phyloP scores from a whole-genome alignment of 495 filamentous ascomycete genomes.

The Chlorociboria aeruginascens region DNA sequence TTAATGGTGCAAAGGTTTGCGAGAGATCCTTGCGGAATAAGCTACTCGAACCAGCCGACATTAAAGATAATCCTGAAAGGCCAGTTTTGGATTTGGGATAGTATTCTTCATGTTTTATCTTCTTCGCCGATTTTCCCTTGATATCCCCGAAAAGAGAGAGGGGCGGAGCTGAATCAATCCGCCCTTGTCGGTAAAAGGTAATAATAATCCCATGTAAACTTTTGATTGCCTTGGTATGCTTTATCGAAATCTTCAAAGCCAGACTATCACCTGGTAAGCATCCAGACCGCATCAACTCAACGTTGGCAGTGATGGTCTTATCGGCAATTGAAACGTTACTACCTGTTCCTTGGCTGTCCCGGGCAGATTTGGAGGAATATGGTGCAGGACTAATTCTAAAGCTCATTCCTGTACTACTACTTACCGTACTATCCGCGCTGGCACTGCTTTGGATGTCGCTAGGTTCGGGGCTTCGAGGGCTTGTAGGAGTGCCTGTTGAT shows the following conservation, averaged over 20 bases:
- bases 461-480: constrained; percentile 39
- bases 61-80: constrained; percentile 69
- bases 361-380: constrained; percentile 10
- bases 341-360: constrained; percentile 5
- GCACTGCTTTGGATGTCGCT: constrained; percentile 37
- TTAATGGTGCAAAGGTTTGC: constrained; percentile 75
- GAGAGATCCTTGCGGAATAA: constrained; percentile 88
- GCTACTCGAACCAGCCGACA: constrained; percentile 69
- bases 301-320: constrained; percentile 76
- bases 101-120: constrained; percentile 63
- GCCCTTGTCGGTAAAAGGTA: constrained; percentile 82
- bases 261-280: constrained; percentile 78
- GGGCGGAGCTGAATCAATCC: constrained; percentile 76
- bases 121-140: constrained; percentile 47
- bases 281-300: constrained; percentile 71
- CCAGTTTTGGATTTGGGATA: constrained; percentile 63
- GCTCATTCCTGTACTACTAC: constrained; percentile 42
- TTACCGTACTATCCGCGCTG: constrained; percentile 49
- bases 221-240: constrained; percentile 76
- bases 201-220: constrained; percentile 87
- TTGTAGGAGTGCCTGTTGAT: constrained; percentile 8
- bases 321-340: constrained; percentile 13
- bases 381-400: constrained; percentile 27
- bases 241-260: constrained; percentile 65
- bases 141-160: constrained; percentile 41